These are phyloP conservation scores for Pseudomassariella vexata DNA, from an alignment of 2,329 filamentous ascomycete species.

Conservation along the genomic window DNA sequence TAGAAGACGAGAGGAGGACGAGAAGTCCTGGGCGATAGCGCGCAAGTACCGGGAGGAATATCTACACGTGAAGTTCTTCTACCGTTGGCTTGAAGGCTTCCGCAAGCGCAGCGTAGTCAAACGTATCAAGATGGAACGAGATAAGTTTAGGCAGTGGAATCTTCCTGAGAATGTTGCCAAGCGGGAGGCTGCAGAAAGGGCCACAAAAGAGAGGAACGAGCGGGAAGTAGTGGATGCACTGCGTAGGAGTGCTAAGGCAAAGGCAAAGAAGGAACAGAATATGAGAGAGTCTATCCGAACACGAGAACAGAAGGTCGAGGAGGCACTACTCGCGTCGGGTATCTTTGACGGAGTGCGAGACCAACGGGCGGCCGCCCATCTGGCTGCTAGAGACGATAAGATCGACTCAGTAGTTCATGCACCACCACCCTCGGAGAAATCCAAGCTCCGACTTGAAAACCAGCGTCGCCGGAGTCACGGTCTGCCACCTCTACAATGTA, in stretches of 20 bases:
- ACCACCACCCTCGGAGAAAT: constrained; percentile 14
- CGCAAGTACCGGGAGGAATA: constrained; percentile 42
- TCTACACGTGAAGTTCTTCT: constrained; percentile 49
- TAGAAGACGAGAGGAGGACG: constrained; percentile 41
- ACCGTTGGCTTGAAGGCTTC: constrained; percentile 46
- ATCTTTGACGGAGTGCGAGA: constrained; percentile 20
- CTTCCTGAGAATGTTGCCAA: constrained; percentile 19
- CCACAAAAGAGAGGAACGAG: constrained; percentile 13
- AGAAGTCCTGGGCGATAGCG: constrained; percentile 38
- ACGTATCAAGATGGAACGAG: constrained; percentile 46
- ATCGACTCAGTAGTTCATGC: constrained; percentile 7
- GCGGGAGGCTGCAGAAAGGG: constrained; percentile 16
- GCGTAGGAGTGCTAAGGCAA: constrained; percentile 12
- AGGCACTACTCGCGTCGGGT: constrained; percentile 21
- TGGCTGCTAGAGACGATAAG: constrained; percentile 14
- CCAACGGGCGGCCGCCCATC: constrained; percentile 17
- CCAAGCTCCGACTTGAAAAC: constrained; percentile 22
- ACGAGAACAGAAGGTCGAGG: constrained; percentile 17
- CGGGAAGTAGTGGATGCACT: constrained; percentile 18
- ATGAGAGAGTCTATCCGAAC: constrained; percentile 15
- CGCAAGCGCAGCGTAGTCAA: constrained; percentile 41
- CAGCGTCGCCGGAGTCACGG: constrained; percentile 20
- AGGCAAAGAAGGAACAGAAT: constrained; percentile 11
- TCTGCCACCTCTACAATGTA: constrained; percentile 17
- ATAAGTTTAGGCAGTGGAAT: constrained; percentile 42